Conservation (phyloP, 345 rosid genomes). For the Acer negundo region DNA sequence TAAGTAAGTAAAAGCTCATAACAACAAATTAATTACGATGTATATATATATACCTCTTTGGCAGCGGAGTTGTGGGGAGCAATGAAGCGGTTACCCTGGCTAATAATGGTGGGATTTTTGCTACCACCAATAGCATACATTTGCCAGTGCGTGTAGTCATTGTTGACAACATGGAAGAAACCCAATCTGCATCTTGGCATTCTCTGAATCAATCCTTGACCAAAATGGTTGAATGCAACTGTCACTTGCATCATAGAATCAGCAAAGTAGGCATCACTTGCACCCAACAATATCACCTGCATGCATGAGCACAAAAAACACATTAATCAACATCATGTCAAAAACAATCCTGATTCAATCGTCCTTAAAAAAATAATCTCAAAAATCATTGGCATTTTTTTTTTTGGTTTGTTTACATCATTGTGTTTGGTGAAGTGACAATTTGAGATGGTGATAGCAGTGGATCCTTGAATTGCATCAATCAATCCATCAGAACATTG, state of each 20-base stretch:
- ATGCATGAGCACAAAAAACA: background rate
- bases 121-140: conserved; percentile 86
- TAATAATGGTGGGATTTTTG: conserved; percentile 58
- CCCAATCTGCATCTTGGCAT: conserved; percentile 84
- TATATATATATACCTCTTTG: conserved; percentile 39
- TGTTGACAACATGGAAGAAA: conserved; percentile 74
- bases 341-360: no score
- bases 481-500: conserved; percentile 57
- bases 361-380: no score
- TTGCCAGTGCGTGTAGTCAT: conserved; percentile 77
- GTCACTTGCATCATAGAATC: conserved; percentile 72
- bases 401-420: conserved; percentile 36
- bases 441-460: conserved; percentile 68
- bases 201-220: conserved; percentile 68
- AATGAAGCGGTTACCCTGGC: conserved; percentile 76
- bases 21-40: no score
- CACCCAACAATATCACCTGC: conserved; percentile 72
- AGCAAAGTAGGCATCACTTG: conserved; percentile 37
- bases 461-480: conserved; percentile 59
- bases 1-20: no score
- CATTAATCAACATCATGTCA: background rate
- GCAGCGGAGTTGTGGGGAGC: conserved; percentile 49
- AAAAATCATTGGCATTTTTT: no score
- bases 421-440: conserved; percentile 62
- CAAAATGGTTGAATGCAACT: conserved; percentile 76